Conservation (phyloP, 768 basidiomycete genomes). For the Psilocybe sp. region DNA sequence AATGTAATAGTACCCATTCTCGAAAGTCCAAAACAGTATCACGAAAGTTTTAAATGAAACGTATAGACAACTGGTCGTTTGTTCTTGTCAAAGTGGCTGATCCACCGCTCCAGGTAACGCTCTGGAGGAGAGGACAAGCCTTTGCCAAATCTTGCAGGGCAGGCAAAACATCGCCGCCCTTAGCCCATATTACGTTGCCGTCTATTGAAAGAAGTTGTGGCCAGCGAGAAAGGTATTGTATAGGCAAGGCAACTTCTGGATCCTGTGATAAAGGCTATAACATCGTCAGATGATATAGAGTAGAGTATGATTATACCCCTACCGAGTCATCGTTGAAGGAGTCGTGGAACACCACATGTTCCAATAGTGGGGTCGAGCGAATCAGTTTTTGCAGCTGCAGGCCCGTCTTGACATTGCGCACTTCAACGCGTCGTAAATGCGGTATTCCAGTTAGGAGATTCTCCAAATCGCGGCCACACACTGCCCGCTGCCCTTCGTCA, state of each 20-base stretch:
- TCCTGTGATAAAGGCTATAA: background rate
- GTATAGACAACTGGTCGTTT: background rate
- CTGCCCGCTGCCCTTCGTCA: background rate
- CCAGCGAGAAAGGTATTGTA: constrained; percentile 5
- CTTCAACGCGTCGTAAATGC: constrained; percentile 4
- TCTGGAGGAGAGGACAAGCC: constrained; percentile 3
- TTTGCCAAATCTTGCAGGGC: background rate
- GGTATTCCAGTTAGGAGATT: constrained; percentile 7
- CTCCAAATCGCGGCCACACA: background rate
- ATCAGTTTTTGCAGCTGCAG: constrained; percentile 8
- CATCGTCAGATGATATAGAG: background rate
- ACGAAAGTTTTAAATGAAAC: background rate
- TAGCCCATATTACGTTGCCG: constrained; percentile 10
- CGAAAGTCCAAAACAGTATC: background rate
- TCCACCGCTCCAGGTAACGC: constrained; percentile 1
- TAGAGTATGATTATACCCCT: background rate
- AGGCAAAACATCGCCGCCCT: background rate
- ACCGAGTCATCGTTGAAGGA: background rate
- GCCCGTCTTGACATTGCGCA: constrained; percentile 2
- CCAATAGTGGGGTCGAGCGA: constrained; percentile 7
- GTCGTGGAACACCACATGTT: constrained; percentile 3
- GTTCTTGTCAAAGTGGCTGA: too few species aligned
- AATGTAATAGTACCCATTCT: background rate
- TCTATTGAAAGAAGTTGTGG: background rate
- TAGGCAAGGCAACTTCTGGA: background rate